Conservation (phyloP, 2,329 filamentous ascomycete species). For the Aspergillus fischeri region DNA sequence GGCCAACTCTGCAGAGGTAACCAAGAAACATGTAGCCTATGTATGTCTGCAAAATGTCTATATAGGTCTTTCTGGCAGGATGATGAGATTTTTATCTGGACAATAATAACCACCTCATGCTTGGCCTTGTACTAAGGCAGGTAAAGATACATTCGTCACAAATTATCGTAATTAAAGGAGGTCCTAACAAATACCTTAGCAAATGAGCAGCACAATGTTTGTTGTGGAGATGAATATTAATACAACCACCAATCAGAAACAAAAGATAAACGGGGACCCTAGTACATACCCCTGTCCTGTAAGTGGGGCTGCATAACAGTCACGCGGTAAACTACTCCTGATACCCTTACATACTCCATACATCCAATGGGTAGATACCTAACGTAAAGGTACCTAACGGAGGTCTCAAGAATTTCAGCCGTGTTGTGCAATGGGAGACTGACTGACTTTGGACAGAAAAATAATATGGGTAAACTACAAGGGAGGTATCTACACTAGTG, state of each 20-base stretch:
- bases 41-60: too few species aligned
- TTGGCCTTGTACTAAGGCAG: background rate
- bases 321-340: constrained; percentile 12
- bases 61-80: too few species aligned
- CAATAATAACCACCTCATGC: too few species aligned
- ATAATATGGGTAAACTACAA: background rate
- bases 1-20: background rate
- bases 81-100: too few species aligned
- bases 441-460: background rate
- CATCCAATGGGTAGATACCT: background rate
- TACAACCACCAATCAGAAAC: background rate
- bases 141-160: background rate
- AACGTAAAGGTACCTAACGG: background rate
- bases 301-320: constrained; percentile 11
- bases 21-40: too few species aligned
- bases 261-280: background rate
- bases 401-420: background rate
- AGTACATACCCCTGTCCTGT: background rate
- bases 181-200: background rate
- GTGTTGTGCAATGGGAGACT: background rate
- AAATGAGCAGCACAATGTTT: background rate
- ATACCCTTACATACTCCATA: constrained; percentile 6
- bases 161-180: background rate
- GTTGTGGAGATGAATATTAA: background rate
- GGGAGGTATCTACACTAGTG: background rate